Evolutionary conservation across 1,284 basidiomycete genomes (phyloP).

Genomic region (Cutaneotrichosporon sp.): DNA sequence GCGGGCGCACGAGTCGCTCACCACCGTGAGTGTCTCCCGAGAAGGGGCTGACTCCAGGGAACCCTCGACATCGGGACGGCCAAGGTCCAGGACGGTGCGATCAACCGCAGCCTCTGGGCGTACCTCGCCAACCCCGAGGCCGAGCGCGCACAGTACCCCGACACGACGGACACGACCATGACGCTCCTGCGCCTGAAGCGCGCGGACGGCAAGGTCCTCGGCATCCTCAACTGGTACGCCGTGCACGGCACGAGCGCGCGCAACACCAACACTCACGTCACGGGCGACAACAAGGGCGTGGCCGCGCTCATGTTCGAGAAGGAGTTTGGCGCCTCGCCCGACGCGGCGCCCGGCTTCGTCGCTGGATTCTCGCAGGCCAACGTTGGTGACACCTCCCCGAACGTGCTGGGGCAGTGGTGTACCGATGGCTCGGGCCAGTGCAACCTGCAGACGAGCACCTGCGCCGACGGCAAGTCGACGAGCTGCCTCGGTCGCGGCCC

Average conservation of each 20-base stretch:
- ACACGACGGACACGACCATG: slow-evolving; percentile 19
- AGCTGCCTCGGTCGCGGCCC: slow-evolving; percentile 20
- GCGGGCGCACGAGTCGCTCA: slow-evolving; percentile 16
- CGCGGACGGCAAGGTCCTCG: slow-evolving; percentile 13
- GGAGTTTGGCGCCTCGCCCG: background rate
- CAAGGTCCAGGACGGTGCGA: slow-evolving; percentile 19
- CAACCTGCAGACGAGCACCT: slow-evolving; percentile 13
- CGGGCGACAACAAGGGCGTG: slow-evolving; percentile 25
- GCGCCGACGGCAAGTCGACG: slow-evolving; percentile 13
- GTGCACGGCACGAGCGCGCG: slow-evolving; percentile 19
- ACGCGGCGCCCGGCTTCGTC: slow-evolving; percentile 15
- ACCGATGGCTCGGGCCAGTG: slow-evolving; percentile 21
- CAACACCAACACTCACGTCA: slow-evolving; percentile 22
- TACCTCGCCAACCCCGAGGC: slow-evolving; percentile 21
- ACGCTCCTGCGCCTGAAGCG: slow-evolving; percentile 19
- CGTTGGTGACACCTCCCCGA: slow-evolving; percentile 20
- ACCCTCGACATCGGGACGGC: slow-evolving; percentile 13
- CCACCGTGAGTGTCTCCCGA: slow-evolving; percentile 2
- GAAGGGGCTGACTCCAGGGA: slow-evolving; percentile 2
- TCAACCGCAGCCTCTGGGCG: slow-evolving; percentile 20
- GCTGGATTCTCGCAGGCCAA: slow-evolving; percentile 24
- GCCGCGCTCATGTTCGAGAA: slow-evolving; percentile 16
- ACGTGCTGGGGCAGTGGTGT: slow-evolving; percentile 23
- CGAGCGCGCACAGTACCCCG: slow-evolving; percentile 13
- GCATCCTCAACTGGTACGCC: slow-evolving; percentile 21